Conservation (phyloP, 73 alveolate species). For the Durusdinium trenchii region DNA sequence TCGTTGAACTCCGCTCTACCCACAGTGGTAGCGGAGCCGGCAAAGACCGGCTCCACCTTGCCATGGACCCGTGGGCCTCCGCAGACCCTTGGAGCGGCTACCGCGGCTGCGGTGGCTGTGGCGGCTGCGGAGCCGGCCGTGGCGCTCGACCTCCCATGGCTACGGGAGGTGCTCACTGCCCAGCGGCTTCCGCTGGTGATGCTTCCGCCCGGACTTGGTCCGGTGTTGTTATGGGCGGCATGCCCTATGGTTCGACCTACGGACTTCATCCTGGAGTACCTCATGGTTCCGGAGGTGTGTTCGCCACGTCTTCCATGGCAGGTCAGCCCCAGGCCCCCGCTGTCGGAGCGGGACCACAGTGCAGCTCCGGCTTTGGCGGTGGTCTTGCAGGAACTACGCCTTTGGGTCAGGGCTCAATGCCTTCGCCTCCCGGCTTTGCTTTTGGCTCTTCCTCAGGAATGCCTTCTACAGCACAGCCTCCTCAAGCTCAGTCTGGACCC, state of each 20-base stretch:
- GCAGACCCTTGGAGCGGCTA: neutral
- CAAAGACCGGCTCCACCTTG: neutral
- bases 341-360: too few relatives aligned
- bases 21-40: conserved; percentile 50
- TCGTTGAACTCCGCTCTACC: neutral
- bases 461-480: neutral
- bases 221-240: neutral
- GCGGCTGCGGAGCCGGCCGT: too few relatives aligned
- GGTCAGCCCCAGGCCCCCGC: too few relatives aligned
- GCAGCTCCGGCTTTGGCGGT: too few relatives aligned
- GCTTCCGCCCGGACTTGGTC: neutral
- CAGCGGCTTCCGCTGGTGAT: neutral
- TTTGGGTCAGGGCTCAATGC: too few relatives aligned
- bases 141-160: neutral
- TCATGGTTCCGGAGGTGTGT: too few relatives aligned
- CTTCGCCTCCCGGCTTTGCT: too few relatives aligned
- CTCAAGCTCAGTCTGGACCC: neutral
- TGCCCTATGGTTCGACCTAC: neutral
- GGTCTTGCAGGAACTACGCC: too few relatives aligned
- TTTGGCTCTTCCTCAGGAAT: too few relatives aligned
- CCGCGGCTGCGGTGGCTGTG: too few relatives aligned
- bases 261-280: neutral
- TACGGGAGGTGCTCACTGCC: neutral
- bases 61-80: neutral
- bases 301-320: too few relatives aligned